Evolutionary conservation across 2,329 filamentous ascomycete genomes (phyloP).

Genomic region (Helicocarpus griseus): DNA sequence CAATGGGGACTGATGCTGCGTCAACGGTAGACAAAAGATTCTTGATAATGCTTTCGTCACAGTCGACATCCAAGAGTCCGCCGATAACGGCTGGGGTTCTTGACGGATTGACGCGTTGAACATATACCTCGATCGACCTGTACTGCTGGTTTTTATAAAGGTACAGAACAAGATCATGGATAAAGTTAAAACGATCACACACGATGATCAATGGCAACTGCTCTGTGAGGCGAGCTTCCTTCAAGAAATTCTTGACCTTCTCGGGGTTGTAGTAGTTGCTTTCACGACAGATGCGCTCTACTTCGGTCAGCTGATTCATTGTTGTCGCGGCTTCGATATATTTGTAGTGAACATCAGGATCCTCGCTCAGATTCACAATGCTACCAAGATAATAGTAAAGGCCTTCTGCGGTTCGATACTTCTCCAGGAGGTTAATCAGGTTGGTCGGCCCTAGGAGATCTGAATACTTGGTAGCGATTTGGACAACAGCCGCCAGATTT

Average conservation of each 20-base stretch:
- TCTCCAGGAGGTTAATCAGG: constrained; percentile 90
- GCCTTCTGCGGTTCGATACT: constrained; percentile 93
- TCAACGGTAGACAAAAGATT: constrained; percentile 77
- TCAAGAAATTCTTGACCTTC: constrained; percentile 98
- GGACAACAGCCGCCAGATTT: constrained; percentile 88
- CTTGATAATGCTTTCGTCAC: constrained; percentile 94
- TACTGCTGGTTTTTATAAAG: constrained; percentile 99
- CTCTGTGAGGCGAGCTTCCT: constrained; percentile 85
- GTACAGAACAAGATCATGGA: constrained; percentile 91
- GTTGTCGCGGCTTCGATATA: constrained; percentile 95
- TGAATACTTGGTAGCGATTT: constrained; percentile 95
- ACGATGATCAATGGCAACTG: constrained; percentile 96
- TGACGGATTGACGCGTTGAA: constrained; percentile 89
- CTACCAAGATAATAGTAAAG: constrained; percentile 97
- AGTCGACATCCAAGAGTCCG: constrained; percentile 90
- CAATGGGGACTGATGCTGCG: constrained; percentile 76
- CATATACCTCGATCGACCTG: constrained; percentile 96
- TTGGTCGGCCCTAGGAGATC: constrained; percentile 81
- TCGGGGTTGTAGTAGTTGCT: constrained; percentile 83
- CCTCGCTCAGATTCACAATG: constrained; percentile 93
- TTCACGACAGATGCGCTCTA: constrained; percentile 94
- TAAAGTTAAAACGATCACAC: constrained; percentile 98
- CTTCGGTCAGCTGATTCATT: constrained; percentile 88
- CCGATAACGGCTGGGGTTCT: constrained; percentile 88
- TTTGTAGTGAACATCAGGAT: constrained; percentile 95